Evolutionary conservation across 2,329 filamentous ascomycete species (phyloP).

Genomic region (Trichoderma brevicompactum): DNA sequence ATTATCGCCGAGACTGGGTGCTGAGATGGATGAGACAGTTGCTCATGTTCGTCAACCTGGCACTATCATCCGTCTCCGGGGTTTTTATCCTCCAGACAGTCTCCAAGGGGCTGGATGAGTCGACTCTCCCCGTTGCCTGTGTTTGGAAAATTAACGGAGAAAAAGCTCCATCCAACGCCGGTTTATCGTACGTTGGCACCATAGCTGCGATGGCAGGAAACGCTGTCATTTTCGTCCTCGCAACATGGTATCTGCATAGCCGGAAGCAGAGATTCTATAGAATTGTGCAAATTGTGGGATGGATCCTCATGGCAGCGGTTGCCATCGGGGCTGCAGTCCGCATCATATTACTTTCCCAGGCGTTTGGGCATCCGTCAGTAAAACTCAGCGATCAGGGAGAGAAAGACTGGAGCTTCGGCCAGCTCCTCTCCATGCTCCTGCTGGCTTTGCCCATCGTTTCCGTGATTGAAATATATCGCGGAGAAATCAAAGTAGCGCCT

Average conservation of each 20-base stretch:
- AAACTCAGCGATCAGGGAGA: constrained; percentile 57
- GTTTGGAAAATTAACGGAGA: constrained; percentile 56
- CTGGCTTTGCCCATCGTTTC: constrained; percentile 64
- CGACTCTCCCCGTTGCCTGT: constrained; percentile 63
- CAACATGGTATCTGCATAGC: constrained; percentile 68
- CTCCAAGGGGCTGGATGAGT: constrained; percentile 53
- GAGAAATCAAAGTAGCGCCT: constrained; percentile 51
- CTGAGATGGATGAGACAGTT: constrained; percentile 67
- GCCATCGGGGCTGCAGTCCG: constrained; percentile 63
- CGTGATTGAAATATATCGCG: constrained; percentile 61
- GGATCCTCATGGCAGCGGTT: constrained; percentile 60
- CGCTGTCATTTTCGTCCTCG: constrained; percentile 60
- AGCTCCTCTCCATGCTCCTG: constrained; percentile 63
- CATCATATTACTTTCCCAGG: constrained; percentile 62
- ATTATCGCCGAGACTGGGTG: constrained; percentile 70
- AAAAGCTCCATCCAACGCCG: constrained; percentile 43
- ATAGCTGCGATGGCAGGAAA: constrained; percentile 65
- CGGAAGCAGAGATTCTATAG: constrained; percentile 59
- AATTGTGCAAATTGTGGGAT: constrained; percentile 55
- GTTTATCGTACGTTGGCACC: constrained; percentile 60
- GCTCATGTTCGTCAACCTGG: constrained; percentile 68
- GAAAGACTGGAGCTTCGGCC: constrained; percentile 65
- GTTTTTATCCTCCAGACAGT: constrained; percentile 62
- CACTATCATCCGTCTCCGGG: constrained; percentile 60
- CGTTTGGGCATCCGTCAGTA: constrained; percentile 60